Conservation (phyloP, 2,329 filamentous ascomycete species). For the Aspergillus sp. region DNA sequence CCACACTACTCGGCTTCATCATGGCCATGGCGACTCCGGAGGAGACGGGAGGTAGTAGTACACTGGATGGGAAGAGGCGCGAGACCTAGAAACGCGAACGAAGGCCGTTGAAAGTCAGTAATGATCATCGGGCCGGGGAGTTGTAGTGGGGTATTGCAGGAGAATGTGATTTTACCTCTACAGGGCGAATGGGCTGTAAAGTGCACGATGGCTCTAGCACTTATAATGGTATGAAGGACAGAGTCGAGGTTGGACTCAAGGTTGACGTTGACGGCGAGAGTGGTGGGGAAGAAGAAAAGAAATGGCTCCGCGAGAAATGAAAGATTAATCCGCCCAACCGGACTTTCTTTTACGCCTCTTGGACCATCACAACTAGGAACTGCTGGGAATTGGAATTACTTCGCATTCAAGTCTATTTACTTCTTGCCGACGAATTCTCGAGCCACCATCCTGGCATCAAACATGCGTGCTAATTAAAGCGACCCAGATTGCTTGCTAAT, state of each 20-base stretch:
- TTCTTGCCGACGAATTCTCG: not conserved
- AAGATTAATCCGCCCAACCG: constrained; percentile 3
- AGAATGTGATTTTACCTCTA: constrained; percentile 4
- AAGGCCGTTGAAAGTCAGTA: constrained; percentile 11
- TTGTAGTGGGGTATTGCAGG: not conserved
- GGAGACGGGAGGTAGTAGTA: constrained; percentile 29
- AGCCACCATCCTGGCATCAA: not conserved
- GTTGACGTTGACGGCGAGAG: not conserved
- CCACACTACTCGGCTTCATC: constrained; percentile 42
- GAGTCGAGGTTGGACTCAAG: not conserved
- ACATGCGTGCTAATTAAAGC: not conserved
- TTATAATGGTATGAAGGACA: not conserved
- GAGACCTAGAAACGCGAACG: constrained; percentile 6
- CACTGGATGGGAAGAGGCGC: constrained; percentile 22
- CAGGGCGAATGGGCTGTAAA: not conserved
- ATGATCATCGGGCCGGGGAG: not conserved
- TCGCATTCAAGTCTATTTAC: not conserved
- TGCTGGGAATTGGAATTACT: not conserved
- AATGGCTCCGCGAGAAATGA: not conserved
- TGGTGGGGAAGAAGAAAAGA: not conserved
- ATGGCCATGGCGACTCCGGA: constrained; percentile 23
- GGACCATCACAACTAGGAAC: not conserved
- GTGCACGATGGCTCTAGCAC: not conserved
- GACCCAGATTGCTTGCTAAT: not conserved
- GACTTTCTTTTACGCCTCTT: constrained; percentile 1